These are phyloP conservation scores for Tetraselmis chui DNA, from an alignment of 139 green algal genomes.

Conservation along the genomic window DNA sequence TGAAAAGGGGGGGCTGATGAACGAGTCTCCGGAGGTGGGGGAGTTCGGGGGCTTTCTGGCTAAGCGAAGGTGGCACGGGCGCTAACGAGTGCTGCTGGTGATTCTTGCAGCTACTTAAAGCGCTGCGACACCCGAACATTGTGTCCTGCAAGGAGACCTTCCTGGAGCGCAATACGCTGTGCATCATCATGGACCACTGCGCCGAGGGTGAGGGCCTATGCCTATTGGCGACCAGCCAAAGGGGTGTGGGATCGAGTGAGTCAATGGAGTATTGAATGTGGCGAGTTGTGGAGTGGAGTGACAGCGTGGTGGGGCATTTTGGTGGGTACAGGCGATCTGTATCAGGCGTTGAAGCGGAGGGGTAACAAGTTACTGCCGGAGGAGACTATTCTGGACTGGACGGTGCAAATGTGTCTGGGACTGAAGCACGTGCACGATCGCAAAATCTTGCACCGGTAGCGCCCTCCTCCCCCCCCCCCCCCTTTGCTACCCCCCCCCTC, in stretches of 20 bases:
- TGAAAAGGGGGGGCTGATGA: too few relatives aligned
- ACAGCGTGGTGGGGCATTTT: too few relatives aligned
- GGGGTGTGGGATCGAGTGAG: neutral
- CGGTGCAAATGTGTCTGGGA: constrained; percentile 75
- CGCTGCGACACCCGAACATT: constrained; percentile 62
- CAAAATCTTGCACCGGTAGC: constrained; percentile 70
- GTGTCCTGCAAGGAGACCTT: constrained; percentile 60
- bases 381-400: constrained; percentile 69
- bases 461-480: too few relatives aligned
- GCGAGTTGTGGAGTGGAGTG: too few relatives aligned
- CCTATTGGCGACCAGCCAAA: too few relatives aligned
- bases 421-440: constrained; percentile 80
- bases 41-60: too few relatives aligned
- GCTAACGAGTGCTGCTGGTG: neutral
- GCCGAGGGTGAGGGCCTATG: constrained; percentile 51
- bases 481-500: too few relatives aligned
- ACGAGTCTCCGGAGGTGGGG: too few relatives aligned
- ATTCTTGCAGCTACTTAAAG: constrained; percentile 47
- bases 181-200: constrained; percentile 71
- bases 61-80: too few relatives aligned
- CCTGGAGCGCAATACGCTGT: constrained; percentile 43
- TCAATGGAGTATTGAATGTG: too few relatives aligned
- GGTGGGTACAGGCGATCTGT: constrained; percentile 50
- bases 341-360: constrained; percentile 46
- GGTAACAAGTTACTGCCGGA: constrained; percentile 39